A percentile compares a stretch with the other conserved stretches of the same genome.
Evolutionary conservation across 2,329 filamentous ascomycete species (phyloP).

Genomic region (Acrocalymma vagum): DNA sequence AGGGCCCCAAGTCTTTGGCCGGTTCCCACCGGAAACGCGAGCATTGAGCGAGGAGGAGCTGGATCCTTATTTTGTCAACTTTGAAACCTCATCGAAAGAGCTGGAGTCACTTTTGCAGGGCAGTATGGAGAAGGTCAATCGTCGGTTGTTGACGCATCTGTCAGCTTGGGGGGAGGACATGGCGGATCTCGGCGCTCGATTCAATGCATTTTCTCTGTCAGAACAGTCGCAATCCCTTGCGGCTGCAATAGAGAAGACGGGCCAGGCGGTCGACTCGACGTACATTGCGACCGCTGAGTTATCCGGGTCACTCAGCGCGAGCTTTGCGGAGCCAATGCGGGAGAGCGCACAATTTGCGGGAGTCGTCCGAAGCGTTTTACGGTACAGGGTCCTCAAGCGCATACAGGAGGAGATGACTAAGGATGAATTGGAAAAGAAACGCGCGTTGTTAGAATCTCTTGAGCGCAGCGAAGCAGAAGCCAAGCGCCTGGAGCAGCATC

Average conservation of each 20-base stretch:
- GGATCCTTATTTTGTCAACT: conserved; percentile 94
- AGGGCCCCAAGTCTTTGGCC: conserved; percentile 72
- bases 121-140: conserved; percentile 96
- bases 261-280: conserved; percentile 93
- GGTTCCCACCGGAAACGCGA: conserved; percentile 82
- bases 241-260: conserved; percentile 90
- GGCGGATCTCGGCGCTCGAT: conserved; percentile 92
- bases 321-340: conserved; percentile 96
- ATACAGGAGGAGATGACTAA: conserved; percentile 98
- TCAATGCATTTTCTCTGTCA: conserved; percentile 95
- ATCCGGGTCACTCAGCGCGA: conserved; percentile 85
- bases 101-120: conserved; percentile 88
- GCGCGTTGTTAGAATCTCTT: conserved; percentile 80
- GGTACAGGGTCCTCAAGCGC: conserved; percentile 90
- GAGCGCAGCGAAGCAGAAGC: conserved; percentile 94
- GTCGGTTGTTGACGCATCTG: conserved; percentile 85
- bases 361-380: conserved; percentile 86
- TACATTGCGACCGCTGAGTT: conserved; percentile 96
- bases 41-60: conserved; percentile 86
- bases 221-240: conserved; percentile 90
- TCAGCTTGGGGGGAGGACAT: conserved; percentile 86
- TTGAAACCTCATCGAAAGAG: conserved; percentile 90
- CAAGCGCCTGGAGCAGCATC: conserved; percentile 90
- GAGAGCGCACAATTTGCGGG: conserved; percentile 98
- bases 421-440: conserved; percentile 91